Evolutionary conservation across 169 alveolate genomes (phyloP).

Genomic region (Plasmodium relictum): DNA sequence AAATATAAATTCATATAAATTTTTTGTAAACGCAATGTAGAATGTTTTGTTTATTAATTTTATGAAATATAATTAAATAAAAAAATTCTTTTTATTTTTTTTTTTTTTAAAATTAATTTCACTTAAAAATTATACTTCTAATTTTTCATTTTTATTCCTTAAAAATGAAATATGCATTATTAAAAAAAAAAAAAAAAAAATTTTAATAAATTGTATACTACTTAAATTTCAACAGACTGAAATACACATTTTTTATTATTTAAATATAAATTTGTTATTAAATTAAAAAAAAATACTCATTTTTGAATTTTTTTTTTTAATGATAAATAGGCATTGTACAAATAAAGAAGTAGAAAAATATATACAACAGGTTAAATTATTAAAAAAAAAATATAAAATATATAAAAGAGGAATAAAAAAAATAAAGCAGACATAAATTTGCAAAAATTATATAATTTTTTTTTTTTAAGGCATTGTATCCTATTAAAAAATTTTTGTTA

Average conservation of each 20-base stretch:
- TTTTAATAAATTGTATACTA: neutral
- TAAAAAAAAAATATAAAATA: neutral
- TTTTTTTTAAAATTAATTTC: too few species aligned
- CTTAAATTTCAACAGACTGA: neutral
- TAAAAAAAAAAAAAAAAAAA: neutral
- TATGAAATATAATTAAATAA: too few species aligned
- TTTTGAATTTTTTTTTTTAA: neutral
- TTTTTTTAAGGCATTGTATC: conserved; percentile 43
- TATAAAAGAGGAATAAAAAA: neutral
- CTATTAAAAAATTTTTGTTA: conserved; percentile 25
- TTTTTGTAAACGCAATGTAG: neutral
- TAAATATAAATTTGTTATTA: neutral
- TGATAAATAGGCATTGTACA: conserved; percentile 49
- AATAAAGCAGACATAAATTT: neutral
- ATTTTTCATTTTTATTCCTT: too few species aligned
- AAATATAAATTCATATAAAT: neutral
- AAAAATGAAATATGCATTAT: too few species aligned
- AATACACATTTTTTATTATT: neutral
- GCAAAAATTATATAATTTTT: neutral
- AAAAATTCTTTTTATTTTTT: too few species aligned
- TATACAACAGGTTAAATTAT: conserved; percentile 51
- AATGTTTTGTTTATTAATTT: neutral
- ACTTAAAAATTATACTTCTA: too few species aligned
- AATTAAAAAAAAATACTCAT: neutral
- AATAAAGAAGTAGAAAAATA: conserved; percentile 62